phyloP scores from a whole-genome alignment of 257 asterid genomes.

The Misopates orontium region DNA sequence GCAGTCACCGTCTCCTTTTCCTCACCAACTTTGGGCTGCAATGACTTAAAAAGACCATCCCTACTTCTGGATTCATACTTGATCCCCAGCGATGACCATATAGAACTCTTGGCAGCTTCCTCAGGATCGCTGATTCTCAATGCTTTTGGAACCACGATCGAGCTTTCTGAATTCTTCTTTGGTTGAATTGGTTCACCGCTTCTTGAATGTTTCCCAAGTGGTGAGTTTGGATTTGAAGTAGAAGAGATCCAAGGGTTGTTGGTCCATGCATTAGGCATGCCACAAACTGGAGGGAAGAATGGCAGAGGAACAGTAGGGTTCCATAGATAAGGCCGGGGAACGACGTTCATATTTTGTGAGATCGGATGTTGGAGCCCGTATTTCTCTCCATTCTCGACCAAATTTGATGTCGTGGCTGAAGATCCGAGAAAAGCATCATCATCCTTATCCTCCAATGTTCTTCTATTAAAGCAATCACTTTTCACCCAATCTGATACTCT shows the following conservation, averaged over 20 bases:
- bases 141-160: slow-evolving; percentile 68
- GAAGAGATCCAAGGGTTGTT: slow-evolving; percentile 57
- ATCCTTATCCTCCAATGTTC: slow-evolving; percentile 39
- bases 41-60: slow-evolving; percentile 63
- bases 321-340: slow-evolving; percentile 70
- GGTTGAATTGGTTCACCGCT: slow-evolving; percentile 50
- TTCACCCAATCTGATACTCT: slow-evolving; percentile 22
- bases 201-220: slow-evolving; percentile 79
- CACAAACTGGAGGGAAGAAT: slow-evolving; percentile 65
- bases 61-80: slow-evolving; percentile 45
- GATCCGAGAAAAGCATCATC: slow-evolving; percentile 50
- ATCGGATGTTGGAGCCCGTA: slow-evolving; percentile 36
- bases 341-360: slow-evolving; percentile 41
- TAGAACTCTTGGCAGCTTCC: slow-evolving; percentile 86
- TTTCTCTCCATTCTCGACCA: slow-evolving; percentile 29
- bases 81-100: slow-evolving; percentile 85
- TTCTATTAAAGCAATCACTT: not conserved
- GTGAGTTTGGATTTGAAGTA: slow-evolving; percentile 36
- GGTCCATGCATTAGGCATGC: slow-evolving; percentile 62
- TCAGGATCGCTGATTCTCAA: slow-evolving; percentile 82
- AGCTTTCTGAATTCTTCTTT: slow-evolving; percentile 26
- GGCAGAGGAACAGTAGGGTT: slow-evolving; percentile 52
- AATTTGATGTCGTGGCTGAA: slow-evolving; percentile 36
- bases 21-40: slow-evolving; percentile 49
- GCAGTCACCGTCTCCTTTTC: slow-evolving; percentile 29